Percentiles rank a stretch among this genome's conserved stretches.
Conservation (phyloP, 352 stramenopile genomes). For the Thalassiosira gravida region DNA sequence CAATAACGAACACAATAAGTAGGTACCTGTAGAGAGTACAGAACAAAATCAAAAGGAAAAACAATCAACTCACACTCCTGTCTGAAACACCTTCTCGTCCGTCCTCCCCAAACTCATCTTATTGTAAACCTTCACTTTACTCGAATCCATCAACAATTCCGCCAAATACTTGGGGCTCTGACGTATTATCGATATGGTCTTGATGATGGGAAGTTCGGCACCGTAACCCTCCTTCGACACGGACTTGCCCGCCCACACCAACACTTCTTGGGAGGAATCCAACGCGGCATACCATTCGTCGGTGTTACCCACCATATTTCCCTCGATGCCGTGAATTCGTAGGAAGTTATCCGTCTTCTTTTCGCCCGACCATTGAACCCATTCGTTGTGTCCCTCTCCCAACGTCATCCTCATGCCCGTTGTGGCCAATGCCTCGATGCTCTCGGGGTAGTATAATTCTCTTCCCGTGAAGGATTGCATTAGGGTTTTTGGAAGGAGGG, state of each 20-base stretch:
- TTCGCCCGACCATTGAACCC: constrained; percentile 65
- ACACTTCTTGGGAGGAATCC: constrained; percentile 52
- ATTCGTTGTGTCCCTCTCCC: constrained; percentile 29
- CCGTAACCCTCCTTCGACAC: constrained; percentile 58
- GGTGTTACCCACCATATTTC: not conserved
- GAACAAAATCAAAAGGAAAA: constrained; percentile 8
- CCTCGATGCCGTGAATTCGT: constrained; percentile 12
- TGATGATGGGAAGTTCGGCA: constrained; percentile 75
- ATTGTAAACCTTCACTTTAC: constrained; percentile 75
- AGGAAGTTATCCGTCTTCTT: constrained; percentile 54
- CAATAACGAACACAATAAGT: too few relatives aligned
- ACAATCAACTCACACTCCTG: constrained; percentile 36
- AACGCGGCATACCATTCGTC: constrained; percentile 40
- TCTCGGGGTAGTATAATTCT: constrained; percentile 67
- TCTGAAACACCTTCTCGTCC: constrained; percentile 59
- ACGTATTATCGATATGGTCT: constrained; percentile 68
- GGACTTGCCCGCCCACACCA: constrained; percentile 73
- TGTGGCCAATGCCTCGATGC: constrained; percentile 52
- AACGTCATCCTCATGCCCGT: constrained; percentile 61
- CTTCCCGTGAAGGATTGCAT: constrained; percentile 60
- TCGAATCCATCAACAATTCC: constrained; percentile 78
- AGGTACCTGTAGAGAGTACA: too few relatives aligned
- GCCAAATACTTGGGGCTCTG: constrained; percentile 68
- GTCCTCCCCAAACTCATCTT: constrained; percentile 77
- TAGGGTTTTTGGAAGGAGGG: constrained; percentile 58